phyloP scores from a whole-genome alignment of 2,329 filamentous ascomycete species.

The Celoporthe dispersa region DNA sequence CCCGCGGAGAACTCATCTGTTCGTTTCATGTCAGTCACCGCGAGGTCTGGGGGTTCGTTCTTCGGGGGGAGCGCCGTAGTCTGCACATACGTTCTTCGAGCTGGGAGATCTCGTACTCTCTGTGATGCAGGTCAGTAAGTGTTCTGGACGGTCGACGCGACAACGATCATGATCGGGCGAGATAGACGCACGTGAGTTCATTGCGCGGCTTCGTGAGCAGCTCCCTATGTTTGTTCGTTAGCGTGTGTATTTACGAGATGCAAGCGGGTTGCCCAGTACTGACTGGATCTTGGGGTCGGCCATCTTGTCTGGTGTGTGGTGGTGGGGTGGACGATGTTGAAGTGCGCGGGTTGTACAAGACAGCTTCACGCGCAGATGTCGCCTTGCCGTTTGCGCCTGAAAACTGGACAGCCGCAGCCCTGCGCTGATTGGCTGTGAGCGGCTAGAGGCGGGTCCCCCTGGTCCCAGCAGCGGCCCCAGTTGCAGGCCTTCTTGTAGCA shows the following conservation, averaged over 20 bases:
- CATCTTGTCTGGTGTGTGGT: constrained; percentile 47
- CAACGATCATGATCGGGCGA: constrained; percentile 16
- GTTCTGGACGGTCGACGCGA: constrained; percentile 6
- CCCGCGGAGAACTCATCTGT: constrained; percentile 60
- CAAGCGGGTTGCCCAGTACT: constrained; percentile 36
- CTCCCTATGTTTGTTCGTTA: constrained; percentile 62
- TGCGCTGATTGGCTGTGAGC: constrained; percentile 16
- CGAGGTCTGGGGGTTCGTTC: not conserved
- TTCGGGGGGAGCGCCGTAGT: not conserved
- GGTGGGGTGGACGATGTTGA: constrained; percentile 28
- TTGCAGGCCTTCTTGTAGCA: constrained; percentile 5
- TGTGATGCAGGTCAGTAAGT: constrained; percentile 42
- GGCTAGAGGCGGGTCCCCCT: constrained; percentile 7
- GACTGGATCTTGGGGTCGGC: constrained; percentile 76
- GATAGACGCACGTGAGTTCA: constrained; percentile 80
- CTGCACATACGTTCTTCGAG: constrained; percentile 41
- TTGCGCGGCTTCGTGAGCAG: constrained; percentile 85
- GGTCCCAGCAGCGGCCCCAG: constrained; percentile 6
- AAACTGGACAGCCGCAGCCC: constrained; percentile 24
- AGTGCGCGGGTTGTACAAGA: constrained; percentile 9
- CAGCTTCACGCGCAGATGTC: constrained; percentile 17
- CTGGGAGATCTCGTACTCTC: constrained; percentile 88
- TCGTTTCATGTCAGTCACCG: constrained; percentile 24
- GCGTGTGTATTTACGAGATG: constrained; percentile 18
- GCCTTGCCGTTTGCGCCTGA: constrained; percentile 16